Base-by-base conservation (phyloP, 1,284 basidiomycete species). In the Moesziomyces parantarcticus region DNA sequence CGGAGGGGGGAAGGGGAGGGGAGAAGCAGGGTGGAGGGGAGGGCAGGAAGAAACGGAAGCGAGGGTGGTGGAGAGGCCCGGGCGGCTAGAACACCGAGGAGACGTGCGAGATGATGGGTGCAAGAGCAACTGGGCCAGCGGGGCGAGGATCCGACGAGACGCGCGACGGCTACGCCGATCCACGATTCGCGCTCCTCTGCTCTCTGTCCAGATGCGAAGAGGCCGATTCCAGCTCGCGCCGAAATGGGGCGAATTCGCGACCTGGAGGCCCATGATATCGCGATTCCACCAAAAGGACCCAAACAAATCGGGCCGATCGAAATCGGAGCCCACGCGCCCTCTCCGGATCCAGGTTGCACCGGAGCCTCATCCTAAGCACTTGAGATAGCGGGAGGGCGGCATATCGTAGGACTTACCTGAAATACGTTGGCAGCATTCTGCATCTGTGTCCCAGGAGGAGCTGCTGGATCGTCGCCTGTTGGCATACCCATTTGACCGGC, bases 371-470 rank as follows among this genome's bases (percentile, higher is more conserved):
- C 34, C 49, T 41, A 18, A 50, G 34, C 18, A 36, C 36, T 22
- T 14, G 18, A n/a, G 42, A 29, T 46, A 13, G 9, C 23, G 50
- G 26, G 22, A 20, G 29, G 26, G 50, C 32, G 42, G 50, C 26
- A 22, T 13, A 16, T 9, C 6, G 20, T 40, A 41, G 41, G 21
- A 55, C 63, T 60, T 26, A 71, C 65, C 50, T 68, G 64, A 22
- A 73, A n/a, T 51, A 73, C 58, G 25, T 58, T 48, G 11, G 58
- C 52, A 32, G 65, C 64, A 29, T 73, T 69, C 32, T 63, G 63
- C 34, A 61, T 26, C 21, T 52, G 49, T 14, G 60, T 18, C 21
- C 54, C 49, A 13, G 39, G 49, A 39, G 53, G 48, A 49, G 48
- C 46, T 55, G 40, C 14, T 23, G 41, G 48, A 39, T 61, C 48